Percentiles rank a stretch among this genome's conserved stretches.
These are phyloP conservation scores for Ogataea chonburiensis DNA, from an alignment of 805 yeast species.

Conservation along the genomic window DNA sequence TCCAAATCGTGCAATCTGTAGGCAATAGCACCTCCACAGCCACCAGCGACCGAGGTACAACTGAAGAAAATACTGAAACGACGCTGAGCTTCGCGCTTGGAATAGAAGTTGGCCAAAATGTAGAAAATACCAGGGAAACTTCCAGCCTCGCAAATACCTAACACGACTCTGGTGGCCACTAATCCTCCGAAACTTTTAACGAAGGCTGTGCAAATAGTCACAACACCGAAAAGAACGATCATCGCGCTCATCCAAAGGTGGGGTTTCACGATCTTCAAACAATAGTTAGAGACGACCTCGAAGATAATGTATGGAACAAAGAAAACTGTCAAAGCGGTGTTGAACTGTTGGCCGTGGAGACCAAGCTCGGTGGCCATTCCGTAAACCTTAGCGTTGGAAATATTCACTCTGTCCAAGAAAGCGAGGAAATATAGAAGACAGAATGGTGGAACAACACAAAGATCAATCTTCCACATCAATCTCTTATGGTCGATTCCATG, in stretches of 20 bases:
- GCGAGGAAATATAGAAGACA: conserved; percentile 72
- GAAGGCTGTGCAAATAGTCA: conserved; percentile 66
- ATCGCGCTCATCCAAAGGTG: conserved; percentile 61
- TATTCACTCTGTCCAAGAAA: conserved; percentile 78
- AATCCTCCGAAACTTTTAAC: conserved; percentile 57
- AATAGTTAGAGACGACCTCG: conserved; percentile 63
- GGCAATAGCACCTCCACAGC: conserved; percentile 74
- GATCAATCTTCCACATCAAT: conserved; percentile 63
- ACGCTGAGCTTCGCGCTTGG: conserved; percentile 63
- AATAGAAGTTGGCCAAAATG: conserved; percentile 63
- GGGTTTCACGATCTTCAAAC: conserved; percentile 58
- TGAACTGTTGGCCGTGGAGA: conserved; percentile 58
- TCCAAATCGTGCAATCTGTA: conserved; percentile 58
- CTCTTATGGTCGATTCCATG: conserved; percentile 51
- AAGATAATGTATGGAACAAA: conserved; percentile 68
- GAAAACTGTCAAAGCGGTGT: conserved; percentile 64
- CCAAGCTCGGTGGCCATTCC: conserved; percentile 58
- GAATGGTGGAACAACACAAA: conserved; percentile 74
- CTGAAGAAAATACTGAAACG: conserved; percentile 69
- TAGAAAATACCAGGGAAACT: conserved; percentile 77
- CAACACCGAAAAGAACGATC: conserved; percentile 61
- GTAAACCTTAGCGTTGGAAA: conserved; percentile 75
- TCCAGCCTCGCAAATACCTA: conserved; percentile 70
- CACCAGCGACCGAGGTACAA: conserved; percentile 74
- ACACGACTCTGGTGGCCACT: conserved; percentile 59